Base-by-base conservation (phyloP, 208 protist genomes). In the Strigomonas culicis region DNA sequence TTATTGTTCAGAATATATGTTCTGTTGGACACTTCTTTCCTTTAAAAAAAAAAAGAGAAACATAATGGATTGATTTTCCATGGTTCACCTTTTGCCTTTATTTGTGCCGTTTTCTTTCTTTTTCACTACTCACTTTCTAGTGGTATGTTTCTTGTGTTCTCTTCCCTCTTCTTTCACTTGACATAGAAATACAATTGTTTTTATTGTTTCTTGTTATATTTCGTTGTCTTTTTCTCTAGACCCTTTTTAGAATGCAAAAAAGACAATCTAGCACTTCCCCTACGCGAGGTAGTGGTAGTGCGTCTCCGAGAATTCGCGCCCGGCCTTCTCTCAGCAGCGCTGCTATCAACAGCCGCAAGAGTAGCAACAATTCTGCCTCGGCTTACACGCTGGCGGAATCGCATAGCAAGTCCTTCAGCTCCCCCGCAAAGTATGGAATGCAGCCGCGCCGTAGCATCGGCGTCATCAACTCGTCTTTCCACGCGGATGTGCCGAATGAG, bases 401-500 rank as follows among this genome's bases (percentile, higher is more conserved):
- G 43, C 43, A 4, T 15, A 3, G 15, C 4, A 4, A 24, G 30
- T 1, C 52, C 30, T 21, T 24, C 15, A 4, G 52, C 21, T 39
- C 32, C 6, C 32, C 32, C 6, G 32, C 6, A 39, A 39, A 39
- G 32, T 39, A 15, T 7, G n/a, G n/a, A n/a, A n/a, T 3, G 50
- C n/a, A 56, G 50, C 50, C 30, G 50, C 27, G 50, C 4, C 11
- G 50, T 10, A 39, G 25, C 50, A 7, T 19, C 34, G 24, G n/a
- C 56, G 66, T 66, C 28, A 63, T 59, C 34, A 69, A 67, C n/a
- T 49, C 52, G 4, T 70, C 63, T 27, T 44, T 57, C 19, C 67
- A 79, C 28, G 62, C 8, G 6, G 68, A 71, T 24, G 17, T 70
- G 4, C 63, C 60, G 0, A 30, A 70, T 7, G 57, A 64, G 15